phyloP scores from a whole-genome alignment of 2,329 filamentous ascomycete species.

The Alternaria panax region DNA sequence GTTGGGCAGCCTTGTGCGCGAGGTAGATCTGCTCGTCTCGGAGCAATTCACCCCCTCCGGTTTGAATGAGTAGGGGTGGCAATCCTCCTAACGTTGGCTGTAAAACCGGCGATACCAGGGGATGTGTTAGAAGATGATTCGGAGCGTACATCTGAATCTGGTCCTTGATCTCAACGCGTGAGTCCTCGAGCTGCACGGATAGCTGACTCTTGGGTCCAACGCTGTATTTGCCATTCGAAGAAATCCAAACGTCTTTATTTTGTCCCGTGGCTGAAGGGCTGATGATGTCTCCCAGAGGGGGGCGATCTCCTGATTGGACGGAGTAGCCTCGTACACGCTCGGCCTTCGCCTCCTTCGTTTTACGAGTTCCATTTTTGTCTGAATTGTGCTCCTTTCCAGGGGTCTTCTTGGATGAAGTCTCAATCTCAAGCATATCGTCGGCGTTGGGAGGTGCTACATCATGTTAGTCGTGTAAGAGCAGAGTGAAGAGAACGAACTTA shows the following conservation, averaged over 20 bases:
- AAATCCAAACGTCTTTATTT: conserved; percentile 30
- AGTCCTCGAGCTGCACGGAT: conserved; percentile 70
- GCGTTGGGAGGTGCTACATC: conserved; percentile 73
- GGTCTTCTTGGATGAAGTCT: conserved; percentile 25
- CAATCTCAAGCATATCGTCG: conserved; percentile 69
- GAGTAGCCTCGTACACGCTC: conserved; percentile 49
- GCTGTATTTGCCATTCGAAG: conserved; percentile 47
- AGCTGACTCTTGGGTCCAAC: conserved; percentile 54
- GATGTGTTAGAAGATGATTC: conserved; percentile 85
- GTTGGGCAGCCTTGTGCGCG: conserved; percentile 92
- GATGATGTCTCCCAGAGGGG: conserved; percentile 18
- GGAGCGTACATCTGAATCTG: conserved; percentile 91
- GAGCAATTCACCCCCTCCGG: conserved; percentile 86
- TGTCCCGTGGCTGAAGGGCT: conserved; percentile 11
- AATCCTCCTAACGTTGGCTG: conserved; percentile 90
- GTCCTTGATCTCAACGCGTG: conserved; percentile 77
- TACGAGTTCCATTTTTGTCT: conserved; percentile 33
- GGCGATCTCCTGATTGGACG: conserved; percentile 30
- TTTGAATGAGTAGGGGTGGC: conserved; percentile 84
- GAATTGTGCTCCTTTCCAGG: conserved; percentile 14
- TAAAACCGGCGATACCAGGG: conserved; percentile 86
- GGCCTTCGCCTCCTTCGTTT: conserved; percentile 40
- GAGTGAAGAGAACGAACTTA: conserved; percentile 17
- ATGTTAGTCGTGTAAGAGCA: conserved; percentile 7
- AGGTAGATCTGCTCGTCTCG: conserved; percentile 95